Evolutionary conservation across 2,329 filamentous ascomycete species (phyloP).

Genomic region (Fusarium sp.): DNA sequence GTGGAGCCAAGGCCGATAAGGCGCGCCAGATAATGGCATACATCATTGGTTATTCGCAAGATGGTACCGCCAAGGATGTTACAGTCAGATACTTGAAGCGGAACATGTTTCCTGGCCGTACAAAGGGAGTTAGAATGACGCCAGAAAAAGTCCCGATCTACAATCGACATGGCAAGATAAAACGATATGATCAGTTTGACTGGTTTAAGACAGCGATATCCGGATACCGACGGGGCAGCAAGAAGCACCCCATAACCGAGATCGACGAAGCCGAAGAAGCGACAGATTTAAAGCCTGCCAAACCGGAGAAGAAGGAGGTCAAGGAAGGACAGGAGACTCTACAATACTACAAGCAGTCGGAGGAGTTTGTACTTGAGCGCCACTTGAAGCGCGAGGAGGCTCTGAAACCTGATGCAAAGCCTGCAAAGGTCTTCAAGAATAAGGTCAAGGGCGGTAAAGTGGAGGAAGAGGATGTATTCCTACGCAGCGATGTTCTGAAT

Average conservation of each 20-base stretch:
- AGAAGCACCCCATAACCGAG: slow-evolving; percentile 69
- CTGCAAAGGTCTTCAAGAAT: slow-evolving; percentile 80
- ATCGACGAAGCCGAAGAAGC: slow-evolving; percentile 84
- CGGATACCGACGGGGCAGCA: slow-evolving; percentile 70
- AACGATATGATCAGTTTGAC: slow-evolving; percentile 81
- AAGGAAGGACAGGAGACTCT: slow-evolving; percentile 84
- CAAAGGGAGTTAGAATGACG: slow-evolving; percentile 84
- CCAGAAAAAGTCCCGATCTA: slow-evolving; percentile 85
- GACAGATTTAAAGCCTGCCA: slow-evolving; percentile 78
- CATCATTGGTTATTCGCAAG: slow-evolving; percentile 82
- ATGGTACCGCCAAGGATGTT: slow-evolving; percentile 93
- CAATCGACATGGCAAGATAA: slow-evolving; percentile 80
- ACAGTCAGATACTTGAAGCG: slow-evolving; percentile 90
- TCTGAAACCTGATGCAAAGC: slow-evolving; percentile 73
- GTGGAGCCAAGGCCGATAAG: slow-evolving; percentile 84
- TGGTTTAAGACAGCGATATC: slow-evolving; percentile 89
- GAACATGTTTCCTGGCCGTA: slow-evolving; percentile 85
- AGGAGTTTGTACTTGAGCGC: slow-evolving; percentile 85
- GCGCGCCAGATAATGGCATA: slow-evolving; percentile 92
- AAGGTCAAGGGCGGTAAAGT: slow-evolving; percentile 79
- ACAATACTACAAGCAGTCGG: slow-evolving; percentile 87
- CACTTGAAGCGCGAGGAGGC: slow-evolving; percentile 95
- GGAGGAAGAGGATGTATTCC: slow-evolving; percentile 84
- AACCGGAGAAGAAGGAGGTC: slow-evolving; percentile 78
- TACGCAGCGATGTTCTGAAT: slow-evolving; percentile 80